phyloP scores from a whole-genome alignment of 208 protist genomes.

The Balamuthia mandrillaris region DNA sequence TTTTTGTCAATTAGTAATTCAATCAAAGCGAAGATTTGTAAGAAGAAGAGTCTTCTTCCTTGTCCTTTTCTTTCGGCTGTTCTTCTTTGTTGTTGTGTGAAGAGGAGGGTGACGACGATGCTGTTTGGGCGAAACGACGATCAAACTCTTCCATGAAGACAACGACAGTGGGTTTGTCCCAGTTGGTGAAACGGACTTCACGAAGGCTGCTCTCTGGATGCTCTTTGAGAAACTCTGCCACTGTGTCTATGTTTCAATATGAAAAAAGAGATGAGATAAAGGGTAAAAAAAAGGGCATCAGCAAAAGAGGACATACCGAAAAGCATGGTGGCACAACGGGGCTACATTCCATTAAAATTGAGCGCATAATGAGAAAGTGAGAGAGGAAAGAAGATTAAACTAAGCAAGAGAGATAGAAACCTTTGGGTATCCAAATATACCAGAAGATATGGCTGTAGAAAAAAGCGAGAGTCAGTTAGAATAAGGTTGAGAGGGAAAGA shows the following conservation, averaged over 20 bases:
- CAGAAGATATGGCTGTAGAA: conserved; percentile 9
- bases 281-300: too few relatives aligned
- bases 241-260: too few relatives aligned
- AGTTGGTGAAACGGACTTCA: conserved; percentile 38
- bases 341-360: too few relatives aligned
- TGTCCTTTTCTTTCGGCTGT: neutral
- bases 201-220: neutral
- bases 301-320: too few relatives aligned
- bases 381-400: too few relatives aligned
- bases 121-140: neutral
- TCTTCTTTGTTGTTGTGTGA: neutral
- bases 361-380: too few relatives aligned
- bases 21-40: too few relatives aligned
- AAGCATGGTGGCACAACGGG: too few relatives aligned
- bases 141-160: conserved; percentile 25
- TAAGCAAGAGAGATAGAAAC: too few relatives aligned
- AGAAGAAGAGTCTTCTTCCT: neutral
- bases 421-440: conserved; percentile 40
- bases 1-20: too few relatives aligned
- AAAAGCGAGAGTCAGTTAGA: neutral
- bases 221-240: neutral
- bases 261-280: too few relatives aligned
- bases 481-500: neutral
- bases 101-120: neutral
- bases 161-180: conserved; percentile 20